phyloP scores from a whole-genome alignment of 106 monocot species.

The Dendrobium chrysotoxum region DNA sequence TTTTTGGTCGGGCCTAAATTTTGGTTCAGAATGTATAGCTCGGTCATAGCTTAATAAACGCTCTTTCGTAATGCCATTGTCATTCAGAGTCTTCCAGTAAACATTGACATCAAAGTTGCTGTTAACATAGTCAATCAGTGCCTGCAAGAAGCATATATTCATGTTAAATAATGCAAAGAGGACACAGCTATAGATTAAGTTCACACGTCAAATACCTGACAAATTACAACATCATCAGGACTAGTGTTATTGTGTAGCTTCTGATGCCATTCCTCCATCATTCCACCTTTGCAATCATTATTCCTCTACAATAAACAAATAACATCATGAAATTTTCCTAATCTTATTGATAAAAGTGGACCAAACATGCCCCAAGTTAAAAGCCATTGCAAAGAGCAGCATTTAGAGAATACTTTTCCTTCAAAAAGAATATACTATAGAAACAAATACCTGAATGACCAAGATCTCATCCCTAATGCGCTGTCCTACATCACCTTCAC shows the following conservation, averaged over 20 bases:
- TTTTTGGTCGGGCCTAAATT: constrained; percentile 77
- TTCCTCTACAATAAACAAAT: constrained; percentile 53
- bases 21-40: constrained; percentile 87
- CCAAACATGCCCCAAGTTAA: neutral
- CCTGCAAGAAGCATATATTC: constrained; percentile 44
- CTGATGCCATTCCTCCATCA: constrained; percentile 99
- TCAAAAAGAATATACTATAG: neutral
- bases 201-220: constrained; percentile 58
- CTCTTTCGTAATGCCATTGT: constrained; percentile 86
- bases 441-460: constrained; percentile 68
- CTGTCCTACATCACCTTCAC: constrained; percentile 98
- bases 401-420: constrained; percentile 2
- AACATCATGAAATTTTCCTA: neutral
- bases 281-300: constrained; percentile 92
- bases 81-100: constrained; percentile 80
- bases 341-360: neutral
- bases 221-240: constrained; percentile 97
- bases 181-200: neutral
- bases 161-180: neutral
- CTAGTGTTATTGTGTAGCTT: constrained; percentile 99
- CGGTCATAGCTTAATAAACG: constrained; percentile 92
- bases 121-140: constrained; percentile 82
- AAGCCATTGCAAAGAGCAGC: neutral
- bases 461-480: constrained; percentile 97
- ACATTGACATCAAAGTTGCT: constrained; percentile 68